A percentile compares a stretch with the other conserved stretches of the same genome.
Evolutionary conservation across 2,329 filamentous ascomycete genomes (phyloP).

Genomic region (Nigrograna mackinnonii): DNA sequence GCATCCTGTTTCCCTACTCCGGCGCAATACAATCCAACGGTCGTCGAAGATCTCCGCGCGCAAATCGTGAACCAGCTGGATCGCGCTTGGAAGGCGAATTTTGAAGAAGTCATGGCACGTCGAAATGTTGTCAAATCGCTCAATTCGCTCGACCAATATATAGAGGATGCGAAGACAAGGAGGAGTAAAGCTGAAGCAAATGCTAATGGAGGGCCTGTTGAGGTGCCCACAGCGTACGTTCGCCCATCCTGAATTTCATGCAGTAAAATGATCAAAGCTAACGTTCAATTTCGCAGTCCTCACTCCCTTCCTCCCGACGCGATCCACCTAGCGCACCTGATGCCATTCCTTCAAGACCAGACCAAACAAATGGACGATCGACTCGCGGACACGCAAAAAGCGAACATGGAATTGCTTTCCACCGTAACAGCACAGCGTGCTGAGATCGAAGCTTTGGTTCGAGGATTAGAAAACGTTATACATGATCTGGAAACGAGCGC

Average conservation of each 20-base stretch:
- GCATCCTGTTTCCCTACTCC: constrained; percentile 67
- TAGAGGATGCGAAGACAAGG: constrained; percentile 60
- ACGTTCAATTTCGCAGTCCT: constrained; percentile 44
- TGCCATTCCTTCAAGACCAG: constrained; percentile 58
- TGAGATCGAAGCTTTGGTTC: constrained; percentile 61
- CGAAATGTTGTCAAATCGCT: constrained; percentile 60
- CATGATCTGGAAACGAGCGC: constrained; percentile 58
- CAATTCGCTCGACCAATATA: constrained; percentile 63
- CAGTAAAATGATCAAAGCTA: constrained; percentile 7
- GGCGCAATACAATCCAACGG: constrained; percentile 59
- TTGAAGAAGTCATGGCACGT: constrained; percentile 62
- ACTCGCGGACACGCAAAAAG: constrained; percentile 52
- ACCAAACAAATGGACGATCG: constrained; percentile 53
- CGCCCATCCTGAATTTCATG: not conserved
- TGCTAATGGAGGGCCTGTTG: constrained; percentile 38
- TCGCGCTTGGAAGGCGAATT: constrained; percentile 60
- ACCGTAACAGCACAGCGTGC: constrained; percentile 57
- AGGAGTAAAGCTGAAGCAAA: constrained; percentile 48
- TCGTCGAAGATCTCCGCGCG: constrained; percentile 59
- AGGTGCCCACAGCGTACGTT: constrained; percentile 52
- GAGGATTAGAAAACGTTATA: constrained; percentile 59
- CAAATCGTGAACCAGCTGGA: constrained; percentile 63
- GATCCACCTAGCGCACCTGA: constrained; percentile 62
- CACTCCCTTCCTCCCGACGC: constrained; percentile 62
- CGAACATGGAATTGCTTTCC: constrained; percentile 58